These are phyloP conservation scores for Lentinula sp. DNA, from an alignment of 768 basidiomycete genomes.

Conservation along the genomic window DNA sequence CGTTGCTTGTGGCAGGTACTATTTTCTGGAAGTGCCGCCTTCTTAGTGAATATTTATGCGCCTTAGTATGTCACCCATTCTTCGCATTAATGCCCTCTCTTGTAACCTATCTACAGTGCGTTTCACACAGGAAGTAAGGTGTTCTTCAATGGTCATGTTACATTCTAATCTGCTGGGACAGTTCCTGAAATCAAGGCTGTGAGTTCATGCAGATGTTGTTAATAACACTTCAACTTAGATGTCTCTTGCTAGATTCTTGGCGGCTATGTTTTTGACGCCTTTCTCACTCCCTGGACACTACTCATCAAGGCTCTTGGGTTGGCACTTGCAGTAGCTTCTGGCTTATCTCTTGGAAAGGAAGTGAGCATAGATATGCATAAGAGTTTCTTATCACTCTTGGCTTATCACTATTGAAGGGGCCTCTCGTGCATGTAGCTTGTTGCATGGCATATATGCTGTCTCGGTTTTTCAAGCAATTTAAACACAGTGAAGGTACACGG, in stretches of 20 bases:
- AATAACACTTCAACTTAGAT: background rate
- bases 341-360: slow-evolving; percentile 82
- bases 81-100: background rate
- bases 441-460: slow-evolving; percentile 74
- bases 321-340: slow-evolving; percentile 79
- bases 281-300: slow-evolving; percentile 81
- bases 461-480: slow-evolving; percentile 61
- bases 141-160: background rate
- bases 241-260: slow-evolving; percentile 52
- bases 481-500: slow-evolving; percentile 66
- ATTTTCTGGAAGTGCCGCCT: slow-evolving; percentile 58
- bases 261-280: slow-evolving; percentile 83
- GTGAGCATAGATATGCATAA: slow-evolving; percentile 26
- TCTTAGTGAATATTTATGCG: slow-evolving; percentile 60
- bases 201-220: slow-evolving; percentile 14
- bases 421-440: slow-evolving; percentile 79
- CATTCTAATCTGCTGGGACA: slow-evolving; percentile 16
- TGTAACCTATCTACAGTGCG: slow-evolving; percentile 33
- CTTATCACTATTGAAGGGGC: slow-evolving; percentile 42
- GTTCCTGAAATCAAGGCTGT: slow-evolving; percentile 81
- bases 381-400: background rate
- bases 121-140: slow-evolving; percentile 75
- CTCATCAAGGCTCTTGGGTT: slow-evolving; percentile 81
- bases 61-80: slow-evolving; percentile 48
- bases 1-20: slow-evolving; percentile 32